These are phyloP conservation scores for Neohortaea acidophila DNA, from an alignment of 495 filamentous ascomycete species.

Conservation along the genomic window DNA sequence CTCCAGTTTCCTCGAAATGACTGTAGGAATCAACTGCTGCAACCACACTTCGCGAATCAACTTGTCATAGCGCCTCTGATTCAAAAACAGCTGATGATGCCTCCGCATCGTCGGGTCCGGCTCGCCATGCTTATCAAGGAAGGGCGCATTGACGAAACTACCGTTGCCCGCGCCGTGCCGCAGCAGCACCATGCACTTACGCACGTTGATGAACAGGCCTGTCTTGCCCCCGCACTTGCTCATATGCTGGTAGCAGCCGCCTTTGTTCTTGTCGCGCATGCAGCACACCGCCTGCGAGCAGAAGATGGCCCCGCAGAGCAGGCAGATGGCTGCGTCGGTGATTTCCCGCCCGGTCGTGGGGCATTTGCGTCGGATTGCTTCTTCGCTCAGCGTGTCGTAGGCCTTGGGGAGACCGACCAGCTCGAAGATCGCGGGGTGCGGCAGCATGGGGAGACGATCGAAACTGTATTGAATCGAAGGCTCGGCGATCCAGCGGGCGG, in stretches of 20 bases:
- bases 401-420: slow-evolving; percentile 82
- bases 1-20: slow-evolving; percentile 77
- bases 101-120: slow-evolving; percentile 69
- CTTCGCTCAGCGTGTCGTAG: slow-evolving; percentile 84
- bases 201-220: slow-evolving; percentile 87
- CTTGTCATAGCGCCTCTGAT: slow-evolving; percentile 82
- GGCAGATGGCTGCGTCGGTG: slow-evolving; percentile 74
- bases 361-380: slow-evolving; percentile 70
- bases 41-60: slow-evolving; percentile 79
- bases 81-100: slow-evolving; percentile 71
- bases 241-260: slow-evolving; percentile 84
- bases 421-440: slow-evolving; percentile 85
- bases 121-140: slow-evolving; percentile 90
- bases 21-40: slow-evolving; percentile 69
- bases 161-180: slow-evolving; percentile 42
- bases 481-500: slow-evolving; percentile 69
- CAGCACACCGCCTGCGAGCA: slow-evolving; percentile 92
- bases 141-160: slow-evolving; percentile 74
- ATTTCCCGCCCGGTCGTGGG: slow-evolving; percentile 82
- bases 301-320: slow-evolving; percentile 92
- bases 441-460: slow-evolving; percentile 28
- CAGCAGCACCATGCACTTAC: slow-evolving; percentile 82
- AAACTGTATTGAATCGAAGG: slow-evolving; percentile 14
- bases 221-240: slow-evolving; percentile 72
- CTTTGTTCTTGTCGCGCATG: slow-evolving; percentile 50